These are phyloP conservation scores for Penstemon eatonii DNA, from an alignment of 257 asterid species.

Conservation along the genomic window DNA sequence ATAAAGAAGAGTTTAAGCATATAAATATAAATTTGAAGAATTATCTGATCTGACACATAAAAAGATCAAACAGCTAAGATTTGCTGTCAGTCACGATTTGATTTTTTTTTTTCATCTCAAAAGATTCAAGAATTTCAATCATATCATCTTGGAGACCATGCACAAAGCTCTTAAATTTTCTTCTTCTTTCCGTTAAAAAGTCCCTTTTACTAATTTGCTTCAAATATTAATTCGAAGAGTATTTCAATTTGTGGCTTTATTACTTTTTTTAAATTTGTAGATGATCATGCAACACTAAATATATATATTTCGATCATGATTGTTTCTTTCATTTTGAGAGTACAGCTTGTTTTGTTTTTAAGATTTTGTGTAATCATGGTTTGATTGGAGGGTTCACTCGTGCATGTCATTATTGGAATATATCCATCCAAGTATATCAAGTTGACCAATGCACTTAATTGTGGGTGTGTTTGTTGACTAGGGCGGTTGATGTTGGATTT, in stretches of 20 bases:
- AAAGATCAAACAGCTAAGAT: conserved; percentile 60
- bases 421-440: conserved; percentile 30
- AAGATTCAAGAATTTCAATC: conserved; percentile 59
- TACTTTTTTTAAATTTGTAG: neutral
- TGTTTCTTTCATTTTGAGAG: conserved; percentile 15
- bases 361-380: conserved; percentile 31
- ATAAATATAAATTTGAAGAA: conserved; percentile 34
- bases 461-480: neutral
- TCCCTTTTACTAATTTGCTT: conserved; percentile 30
- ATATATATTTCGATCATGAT: neutral
- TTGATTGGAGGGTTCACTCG: conserved; percentile 31
- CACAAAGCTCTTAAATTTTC: conserved; percentile 39
- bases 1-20: conserved; percentile 51
- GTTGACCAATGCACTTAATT: conserved; percentile 30
- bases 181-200: conserved; percentile 50
- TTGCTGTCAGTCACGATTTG: conserved; percentile 49
- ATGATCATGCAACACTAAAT: neutral
- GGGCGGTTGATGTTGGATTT: too few species aligned
- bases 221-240: conserved; percentile 36
- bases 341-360: neutral
- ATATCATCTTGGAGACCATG: conserved; percentile 88
- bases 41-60: conserved; percentile 49
- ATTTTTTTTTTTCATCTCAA: conserved; percentile 27
- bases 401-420: conserved; percentile 32
- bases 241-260: conserved; percentile 23